Evolutionary conservation across 495 filamentous ascomycete genomes (phyloP).

Genomic region (Aspergillus campestris): DNA sequence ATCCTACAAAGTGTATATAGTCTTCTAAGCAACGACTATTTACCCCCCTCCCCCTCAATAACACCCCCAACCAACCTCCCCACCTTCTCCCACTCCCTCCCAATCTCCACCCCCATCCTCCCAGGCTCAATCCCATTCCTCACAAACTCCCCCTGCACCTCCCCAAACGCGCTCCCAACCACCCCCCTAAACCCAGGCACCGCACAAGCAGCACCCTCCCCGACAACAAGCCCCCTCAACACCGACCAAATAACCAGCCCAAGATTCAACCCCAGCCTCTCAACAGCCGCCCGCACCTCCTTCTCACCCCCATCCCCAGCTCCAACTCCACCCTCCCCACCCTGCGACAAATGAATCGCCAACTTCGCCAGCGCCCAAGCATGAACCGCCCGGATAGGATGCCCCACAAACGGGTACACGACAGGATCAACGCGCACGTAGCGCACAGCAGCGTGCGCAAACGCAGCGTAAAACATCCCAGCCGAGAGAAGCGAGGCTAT

Average conservation of each 20-base stretch:
- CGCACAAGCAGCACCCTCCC: constrained; percentile 24
- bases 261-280: constrained; percentile 21
- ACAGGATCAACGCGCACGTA: constrained; percentile 31
- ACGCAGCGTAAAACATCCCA: constrained; percentile 24
- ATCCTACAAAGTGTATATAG: no score
- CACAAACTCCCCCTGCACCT: constrained; percentile 26
- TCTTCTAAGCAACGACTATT: no score
- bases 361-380: constrained; percentile 34
- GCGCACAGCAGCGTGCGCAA: constrained; percentile 30
- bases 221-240: constrained; percentile 32
- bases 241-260: constrained; percentile 31
- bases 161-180: constrained; percentile 21
- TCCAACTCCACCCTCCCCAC: constrained; percentile 11
- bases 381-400: constrained; percentile 38
- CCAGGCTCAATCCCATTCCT: constrained; percentile 24
- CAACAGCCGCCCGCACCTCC: constrained; percentile 6
- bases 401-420: constrained; percentile 21
- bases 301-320: constrained; percentile 5
- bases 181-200: constrained; percentile 30
- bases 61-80: constrained; percentile 19
- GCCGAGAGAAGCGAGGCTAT: constrained; percentile 24
- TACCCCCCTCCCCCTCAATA: constrained; percentile 17
- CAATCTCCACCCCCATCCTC: constrained; percentile 14
- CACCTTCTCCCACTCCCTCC: constrained; percentile 30
- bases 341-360: constrained; percentile 28